Base-by-base conservation (phyloP, 768 basidiomycete species). In the Sarcomyxa edulis region DNA sequence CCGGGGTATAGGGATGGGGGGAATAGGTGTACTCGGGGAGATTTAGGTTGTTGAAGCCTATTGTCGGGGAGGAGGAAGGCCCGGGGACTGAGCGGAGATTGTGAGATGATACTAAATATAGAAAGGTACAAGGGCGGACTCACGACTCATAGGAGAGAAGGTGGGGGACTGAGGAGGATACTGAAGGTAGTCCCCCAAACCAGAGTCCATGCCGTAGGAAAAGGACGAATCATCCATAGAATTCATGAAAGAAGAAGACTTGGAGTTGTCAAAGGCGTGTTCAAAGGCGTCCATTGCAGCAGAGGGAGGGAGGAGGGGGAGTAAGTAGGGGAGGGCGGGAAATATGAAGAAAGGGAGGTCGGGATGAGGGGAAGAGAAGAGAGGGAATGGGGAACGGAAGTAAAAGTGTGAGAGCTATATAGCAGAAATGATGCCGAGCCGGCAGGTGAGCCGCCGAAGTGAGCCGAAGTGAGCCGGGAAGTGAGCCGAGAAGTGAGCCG, bases 141-240 rank as follows among this genome's bases (percentile, higher is more conserved):
- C 56, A 84, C 84, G 60, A 53, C 75, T 69, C 59, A 86, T 75
- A 48, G 78, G 61, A 35, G 81, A 74, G 44, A 80, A 84, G 29
- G 64, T 51, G 20, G 71, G 65, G 4, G 71, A 69, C 7, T 78
- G 72, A 48, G 78, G 73, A 24, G 81, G 81, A 59, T 82, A 83
- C 61, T 81, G 78, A 48, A 86, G 74, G 57, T 84, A 87, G 43
- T 27, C 24, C 28, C 74, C 72, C 50, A 73, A 63, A 43, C 63
- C 62, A 44, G 57, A 68, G 55, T 75, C 72, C 61, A 73, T 65
- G 59, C 39, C 42, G 37, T 75, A 74, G 45, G 62, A 58, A 49
- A 68, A 71, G 19, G 68, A 52, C 34, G 59, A 55, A 42, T 59
- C 54, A 47, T 74, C 72, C 50, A 66, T 56, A 46, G 62, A 47